Evolutionary conservation across 2,329 filamentous ascomycete genomes (phyloP).

Genomic region (Venturia pyrina): DNA sequence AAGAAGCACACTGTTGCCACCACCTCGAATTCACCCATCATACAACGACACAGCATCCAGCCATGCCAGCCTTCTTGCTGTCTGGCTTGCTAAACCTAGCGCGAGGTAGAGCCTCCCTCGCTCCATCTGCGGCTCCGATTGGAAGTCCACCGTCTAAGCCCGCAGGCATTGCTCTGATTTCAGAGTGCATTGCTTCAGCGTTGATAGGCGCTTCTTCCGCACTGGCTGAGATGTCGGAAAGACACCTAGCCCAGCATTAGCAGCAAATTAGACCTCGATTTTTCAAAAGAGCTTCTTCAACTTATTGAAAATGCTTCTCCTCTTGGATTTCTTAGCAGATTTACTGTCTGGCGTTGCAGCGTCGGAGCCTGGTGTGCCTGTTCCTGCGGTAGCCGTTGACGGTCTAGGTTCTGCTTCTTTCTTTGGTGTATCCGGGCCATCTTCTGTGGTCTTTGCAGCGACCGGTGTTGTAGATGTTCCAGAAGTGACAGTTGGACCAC

Average conservation of each 20-base stretch:
- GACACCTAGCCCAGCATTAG: background rate
- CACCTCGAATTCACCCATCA: background rate
- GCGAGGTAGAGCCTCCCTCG: background rate
- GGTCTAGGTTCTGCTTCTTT: constrained; percentile 17
- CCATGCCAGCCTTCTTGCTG: background rate
- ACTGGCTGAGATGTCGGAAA: background rate
- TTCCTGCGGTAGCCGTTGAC: constrained; percentile 22
- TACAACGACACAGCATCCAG: background rate
- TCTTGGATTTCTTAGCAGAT: constrained; percentile 36
- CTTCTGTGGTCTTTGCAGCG: constrained; percentile 14
- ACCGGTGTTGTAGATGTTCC: constrained; percentile 11
- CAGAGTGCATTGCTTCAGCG: background rate
- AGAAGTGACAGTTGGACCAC: constrained; percentile 17
- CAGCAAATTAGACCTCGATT: background rate
- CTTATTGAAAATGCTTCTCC: constrained; percentile 37
- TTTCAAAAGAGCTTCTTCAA: constrained; percentile 36
- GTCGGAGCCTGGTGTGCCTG: background rate
- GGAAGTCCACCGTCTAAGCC: background rate
- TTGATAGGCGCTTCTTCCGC: background rate
- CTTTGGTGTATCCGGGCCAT: constrained; percentile 22
- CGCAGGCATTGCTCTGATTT: background rate
- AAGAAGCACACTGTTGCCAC: background rate
- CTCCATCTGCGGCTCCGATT: background rate
- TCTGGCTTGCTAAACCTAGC: background rate
- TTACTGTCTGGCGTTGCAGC: constrained; percentile 29